These are phyloP conservation scores for Venturia asperata DNA, from an alignment of 2,329 filamentous ascomycete species.

Conservation along the genomic window DNA sequence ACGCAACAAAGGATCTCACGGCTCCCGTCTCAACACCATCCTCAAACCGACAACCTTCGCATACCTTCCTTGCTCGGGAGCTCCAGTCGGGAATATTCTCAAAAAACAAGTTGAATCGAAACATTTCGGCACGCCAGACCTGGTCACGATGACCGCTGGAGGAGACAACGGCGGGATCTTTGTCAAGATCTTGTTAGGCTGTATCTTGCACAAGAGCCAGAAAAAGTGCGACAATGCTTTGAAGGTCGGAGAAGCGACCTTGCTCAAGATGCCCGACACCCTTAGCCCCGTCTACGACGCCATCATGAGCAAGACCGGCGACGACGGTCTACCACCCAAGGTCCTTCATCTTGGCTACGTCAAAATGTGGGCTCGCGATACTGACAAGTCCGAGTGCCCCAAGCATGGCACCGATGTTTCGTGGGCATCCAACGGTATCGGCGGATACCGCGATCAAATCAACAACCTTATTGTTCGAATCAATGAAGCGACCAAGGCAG, in stretches of 20 bases:
- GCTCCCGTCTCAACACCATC: conserved; percentile 12
- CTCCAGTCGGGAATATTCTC: background rate
- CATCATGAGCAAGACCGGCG: background rate
- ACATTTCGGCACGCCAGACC: background rate
- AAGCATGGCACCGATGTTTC: conserved; percentile 1
- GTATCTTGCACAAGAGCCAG: background rate
- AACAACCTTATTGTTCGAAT: conserved; percentile 9
- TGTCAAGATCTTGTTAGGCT: conserved; percentile 1
- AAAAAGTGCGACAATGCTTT: conserved; percentile 3
- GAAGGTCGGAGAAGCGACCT: background rate
- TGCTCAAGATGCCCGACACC: background rate
- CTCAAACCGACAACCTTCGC: conserved; percentile 1
- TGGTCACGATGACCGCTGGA: conserved; percentile 11
- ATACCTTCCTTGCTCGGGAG: conserved; percentile 7
- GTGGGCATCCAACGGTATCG: conserved; percentile 2
- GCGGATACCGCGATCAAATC: conserved; percentile 11
- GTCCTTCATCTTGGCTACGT: conserved; percentile 13
- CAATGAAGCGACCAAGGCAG: background rate
- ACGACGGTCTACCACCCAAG: background rate
- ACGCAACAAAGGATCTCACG: conserved; percentile 10
- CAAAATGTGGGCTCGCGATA: conserved; percentile 1
- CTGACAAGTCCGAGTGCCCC: conserved; percentile 1
- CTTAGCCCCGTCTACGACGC: conserved; percentile 6
- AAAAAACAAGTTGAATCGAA: background rate
- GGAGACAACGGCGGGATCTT: conserved; percentile 14